A percentile compares a stretch with the other conserved stretches of the same genome.
phyloP scores from a whole-genome alignment of 1,139 yeast genomes.

The Lizanozyma gosingica region DNA sequence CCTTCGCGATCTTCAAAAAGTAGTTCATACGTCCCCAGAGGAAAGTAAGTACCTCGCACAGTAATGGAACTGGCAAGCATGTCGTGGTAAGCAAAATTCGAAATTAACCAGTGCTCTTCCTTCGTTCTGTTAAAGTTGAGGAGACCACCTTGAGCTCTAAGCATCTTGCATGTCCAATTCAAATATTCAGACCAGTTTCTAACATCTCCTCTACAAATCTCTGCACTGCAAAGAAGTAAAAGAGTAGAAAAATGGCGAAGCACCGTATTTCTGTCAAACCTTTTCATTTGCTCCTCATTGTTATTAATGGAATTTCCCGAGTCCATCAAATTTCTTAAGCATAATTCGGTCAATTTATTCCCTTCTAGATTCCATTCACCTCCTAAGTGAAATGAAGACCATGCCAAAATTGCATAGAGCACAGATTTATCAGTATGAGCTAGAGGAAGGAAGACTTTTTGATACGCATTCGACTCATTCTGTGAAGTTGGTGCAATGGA shows the following conservation, averaged over 20 bases:
- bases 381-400: conserved; percentile 67
- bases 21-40: conserved; percentile 46
- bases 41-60: conserved; percentile 50
- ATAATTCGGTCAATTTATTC: conserved; percentile 34
- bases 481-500: conserved; percentile 53
- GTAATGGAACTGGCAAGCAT: conserved; percentile 53
- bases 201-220: conserved; percentile 71
- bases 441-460: conserved; percentile 68
- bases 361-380: conserved; percentile 37
- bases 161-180: conserved; percentile 51
- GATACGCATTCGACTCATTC: conserved; percentile 55
- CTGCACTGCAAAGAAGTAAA: conserved; percentile 61
- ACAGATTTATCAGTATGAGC: conserved; percentile 65
- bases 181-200: conserved; percentile 57
- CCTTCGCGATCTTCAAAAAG: conserved; percentile 34
- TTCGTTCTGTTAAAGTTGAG: conserved; percentile 44
- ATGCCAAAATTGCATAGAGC: conserved; percentile 60
- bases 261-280: conserved; percentile 16
- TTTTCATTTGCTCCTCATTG: conserved; percentile 7
- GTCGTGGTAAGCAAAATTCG: conserved; percentile 81
- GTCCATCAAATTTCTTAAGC: conserved; percentile 34
- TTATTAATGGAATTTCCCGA: conserved; percentile 14
- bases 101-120: conserved; percentile 62
- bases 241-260: conserved; percentile 53
- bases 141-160: conserved; percentile 51